A percentile compares a stretch with the other conserved stretches of the same genome.
Evolutionary conservation across 2,329 filamentous ascomycete genomes (phyloP).

Genomic region (Xylaria sp.): DNA sequence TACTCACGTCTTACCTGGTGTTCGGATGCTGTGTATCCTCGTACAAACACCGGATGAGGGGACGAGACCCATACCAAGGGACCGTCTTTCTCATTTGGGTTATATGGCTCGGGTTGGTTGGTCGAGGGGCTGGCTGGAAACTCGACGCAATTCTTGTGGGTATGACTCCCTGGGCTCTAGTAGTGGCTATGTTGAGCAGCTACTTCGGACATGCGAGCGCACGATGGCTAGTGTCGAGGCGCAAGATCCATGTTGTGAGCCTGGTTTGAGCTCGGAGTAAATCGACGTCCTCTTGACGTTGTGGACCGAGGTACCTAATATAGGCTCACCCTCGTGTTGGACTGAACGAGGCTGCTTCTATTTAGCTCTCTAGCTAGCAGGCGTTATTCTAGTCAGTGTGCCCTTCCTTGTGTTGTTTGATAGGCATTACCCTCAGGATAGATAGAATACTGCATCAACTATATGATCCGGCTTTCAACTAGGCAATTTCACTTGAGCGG

Average conservation of each 20-base stretch:
- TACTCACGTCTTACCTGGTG: slow-evolving; percentile 44
- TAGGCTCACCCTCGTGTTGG: neutral
- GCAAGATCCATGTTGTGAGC: neutral
- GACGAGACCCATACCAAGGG: slow-evolving; percentile 43
- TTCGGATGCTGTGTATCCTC: slow-evolving; percentile 47
- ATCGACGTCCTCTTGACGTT: neutral
- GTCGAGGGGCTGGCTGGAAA: slow-evolving; percentile 39
- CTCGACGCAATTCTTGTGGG: slow-evolving; percentile 42
- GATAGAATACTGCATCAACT: neutral
- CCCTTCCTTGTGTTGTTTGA: neutral
- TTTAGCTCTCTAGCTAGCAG: neutral
- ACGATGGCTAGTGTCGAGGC: slow-evolving; percentile 22
- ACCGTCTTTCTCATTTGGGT: slow-evolving; percentile 42
- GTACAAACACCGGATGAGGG: slow-evolving; percentile 42
- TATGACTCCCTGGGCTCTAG: slow-evolving; percentile 44
- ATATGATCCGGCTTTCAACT: neutral
- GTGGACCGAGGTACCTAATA: neutral
- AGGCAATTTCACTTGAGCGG: neutral
- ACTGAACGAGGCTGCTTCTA: neutral
- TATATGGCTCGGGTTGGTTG: slow-evolving; percentile 40
- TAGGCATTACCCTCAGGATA: neutral
- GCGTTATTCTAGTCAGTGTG: neutral
- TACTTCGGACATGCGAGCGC: slow-evolving; percentile 37
- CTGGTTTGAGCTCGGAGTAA: neutral
- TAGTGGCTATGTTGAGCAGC: slow-evolving; percentile 45